A percentile compares a stretch with the other conserved stretches of the same genome.
These are phyloP conservation scores for Panicum virgatum DNA, from an alignment of 202 grass and related monocot species.

Conservation along the genomic window DNA sequence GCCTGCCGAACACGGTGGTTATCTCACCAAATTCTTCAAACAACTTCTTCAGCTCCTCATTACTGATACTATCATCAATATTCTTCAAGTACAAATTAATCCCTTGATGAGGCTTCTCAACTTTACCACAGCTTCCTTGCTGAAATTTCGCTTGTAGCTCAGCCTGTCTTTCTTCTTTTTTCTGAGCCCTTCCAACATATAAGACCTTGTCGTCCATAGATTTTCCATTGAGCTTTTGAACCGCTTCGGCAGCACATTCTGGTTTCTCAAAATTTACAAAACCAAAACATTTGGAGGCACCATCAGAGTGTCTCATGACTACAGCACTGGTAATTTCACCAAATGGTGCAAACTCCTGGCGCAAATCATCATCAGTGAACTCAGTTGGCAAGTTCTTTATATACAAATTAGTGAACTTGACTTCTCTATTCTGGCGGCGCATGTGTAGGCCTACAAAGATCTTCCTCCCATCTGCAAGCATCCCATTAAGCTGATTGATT, in stretches of 20 bases:
- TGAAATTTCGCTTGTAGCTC: constrained; percentile 36
- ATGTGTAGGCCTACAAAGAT: constrained; percentile 46
- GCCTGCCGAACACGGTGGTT: too few relatives aligned
- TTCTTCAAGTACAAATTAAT: constrained; percentile 62
- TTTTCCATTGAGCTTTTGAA: constrained; percentile 39
- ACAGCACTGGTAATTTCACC: constrained; percentile 50
- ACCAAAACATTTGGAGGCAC: constrained; percentile 45
- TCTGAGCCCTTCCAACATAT: constrained; percentile 53
- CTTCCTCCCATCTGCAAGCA: constrained; percentile 31
- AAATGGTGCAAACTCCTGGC: constrained; percentile 35
- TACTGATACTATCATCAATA: constrained; percentile 46
- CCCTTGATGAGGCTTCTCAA: constrained; percentile 31
- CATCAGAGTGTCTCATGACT: constrained; percentile 47
- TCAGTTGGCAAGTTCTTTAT: constrained; percentile 47
- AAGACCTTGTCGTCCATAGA: constrained; percentile 24
- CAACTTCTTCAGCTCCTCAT: constrained; percentile 29
- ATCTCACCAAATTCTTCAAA: constrained; percentile 50
- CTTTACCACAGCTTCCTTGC: constrained; percentile 1
- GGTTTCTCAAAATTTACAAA: constrained; percentile 58
- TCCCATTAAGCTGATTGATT: constrained; percentile 46
- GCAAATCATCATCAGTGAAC: constrained; percentile 42
- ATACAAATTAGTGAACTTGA: constrained; percentile 56
- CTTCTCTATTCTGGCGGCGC: constrained; percentile 15
- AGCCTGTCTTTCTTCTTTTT: constrained; percentile 41
- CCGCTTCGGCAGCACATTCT: constrained; percentile 31